Conservation (phyloP, 768 basidiomycete species). For the Auriscalpium vulgare region DNA sequence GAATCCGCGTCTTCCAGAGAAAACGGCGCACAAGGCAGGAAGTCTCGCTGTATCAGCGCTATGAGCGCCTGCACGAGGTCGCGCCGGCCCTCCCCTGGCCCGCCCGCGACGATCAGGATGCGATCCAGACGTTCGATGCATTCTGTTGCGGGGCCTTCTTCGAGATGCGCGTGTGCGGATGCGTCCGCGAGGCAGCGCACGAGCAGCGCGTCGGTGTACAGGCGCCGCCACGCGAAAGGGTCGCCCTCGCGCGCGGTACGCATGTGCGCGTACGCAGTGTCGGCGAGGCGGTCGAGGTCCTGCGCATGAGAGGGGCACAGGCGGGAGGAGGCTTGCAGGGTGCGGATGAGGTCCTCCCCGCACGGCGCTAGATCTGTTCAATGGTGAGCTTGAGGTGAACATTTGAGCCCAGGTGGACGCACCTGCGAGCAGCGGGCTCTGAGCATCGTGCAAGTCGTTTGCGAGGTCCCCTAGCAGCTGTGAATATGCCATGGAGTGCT, state of each 20-base stretch:
- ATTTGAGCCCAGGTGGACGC: not conserved
- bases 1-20: not conserved
- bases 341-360: slow-evolving; percentile 27
- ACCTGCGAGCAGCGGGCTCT: not conserved
- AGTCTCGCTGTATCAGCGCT: slow-evolving; percentile 42
- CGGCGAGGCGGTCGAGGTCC: slow-evolving; percentile 31
- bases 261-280: slow-evolving; percentile 43
- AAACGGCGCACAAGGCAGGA: slow-evolving; percentile 10
- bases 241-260: slow-evolving; percentile 26
- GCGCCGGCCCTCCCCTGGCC: slow-evolving; percentile 50
- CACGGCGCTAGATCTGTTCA: slow-evolving; percentile 8
- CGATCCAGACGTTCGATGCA: slow-evolving; percentile 62
- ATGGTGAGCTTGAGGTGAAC: not conserved
- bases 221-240: slow-evolving; percentile 47
- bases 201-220: slow-evolving; percentile 74
- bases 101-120: slow-evolving; percentile 80
- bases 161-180: slow-evolving; percentile 6
- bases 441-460: slow-evolving; percentile 6
- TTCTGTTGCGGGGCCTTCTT: slow-evolving; percentile 25
- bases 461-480: not conserved
- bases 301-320: not conserved
- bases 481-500: slow-evolving; percentile 1
- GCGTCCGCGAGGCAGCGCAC: slow-evolving; percentile 40
- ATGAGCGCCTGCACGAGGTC: slow-evolving; percentile 63
- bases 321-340: slow-evolving; percentile 7